These are phyloP conservation scores for Raddia distichophylla DNA, from an alignment of 176 grass and related monocot genomes.

Conservation along the genomic window DNA sequence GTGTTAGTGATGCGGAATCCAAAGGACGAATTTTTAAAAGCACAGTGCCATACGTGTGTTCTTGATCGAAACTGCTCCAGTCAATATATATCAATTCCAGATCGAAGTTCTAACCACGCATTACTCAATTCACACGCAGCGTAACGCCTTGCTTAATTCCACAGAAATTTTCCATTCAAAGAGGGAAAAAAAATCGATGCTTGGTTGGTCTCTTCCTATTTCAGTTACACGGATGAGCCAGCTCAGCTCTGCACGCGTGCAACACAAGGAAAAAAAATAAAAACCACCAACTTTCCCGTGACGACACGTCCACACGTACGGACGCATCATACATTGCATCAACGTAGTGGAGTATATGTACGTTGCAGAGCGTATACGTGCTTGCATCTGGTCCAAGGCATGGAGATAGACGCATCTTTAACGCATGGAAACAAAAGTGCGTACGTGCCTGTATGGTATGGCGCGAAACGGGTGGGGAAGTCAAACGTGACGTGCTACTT, in stretches of 20 bases:
- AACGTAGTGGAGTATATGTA: background rate
- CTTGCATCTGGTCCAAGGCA: background rate
- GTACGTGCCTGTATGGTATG: background rate
- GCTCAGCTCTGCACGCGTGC: background rate
- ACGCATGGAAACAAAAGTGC: background rate
- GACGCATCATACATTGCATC: background rate
- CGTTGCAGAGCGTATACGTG: background rate
- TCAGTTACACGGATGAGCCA: background rate
- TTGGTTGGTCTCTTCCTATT: background rate
- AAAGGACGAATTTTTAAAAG: background rate
- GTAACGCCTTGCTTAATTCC: background rate
- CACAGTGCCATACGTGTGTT: background rate
- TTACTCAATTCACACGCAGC: background rate
- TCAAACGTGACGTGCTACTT: slow-evolving; percentile 10
- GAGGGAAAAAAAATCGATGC: background rate
- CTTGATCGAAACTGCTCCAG: background rate
- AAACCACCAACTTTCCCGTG: background rate
- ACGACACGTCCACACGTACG: background rate
- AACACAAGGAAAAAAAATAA: slow-evolving; percentile 18
- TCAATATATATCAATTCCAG: background rate
- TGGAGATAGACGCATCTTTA: slow-evolving; percentile 4
- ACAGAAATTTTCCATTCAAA: background rate
- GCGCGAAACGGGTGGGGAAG: background rate
- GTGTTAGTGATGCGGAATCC: slow-evolving; percentile 46
- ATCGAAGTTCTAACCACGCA: background rate